phyloP scores from a whole-genome alignment of 495 filamentous ascomycete species.

The Penicillium maclennaniae region DNA sequence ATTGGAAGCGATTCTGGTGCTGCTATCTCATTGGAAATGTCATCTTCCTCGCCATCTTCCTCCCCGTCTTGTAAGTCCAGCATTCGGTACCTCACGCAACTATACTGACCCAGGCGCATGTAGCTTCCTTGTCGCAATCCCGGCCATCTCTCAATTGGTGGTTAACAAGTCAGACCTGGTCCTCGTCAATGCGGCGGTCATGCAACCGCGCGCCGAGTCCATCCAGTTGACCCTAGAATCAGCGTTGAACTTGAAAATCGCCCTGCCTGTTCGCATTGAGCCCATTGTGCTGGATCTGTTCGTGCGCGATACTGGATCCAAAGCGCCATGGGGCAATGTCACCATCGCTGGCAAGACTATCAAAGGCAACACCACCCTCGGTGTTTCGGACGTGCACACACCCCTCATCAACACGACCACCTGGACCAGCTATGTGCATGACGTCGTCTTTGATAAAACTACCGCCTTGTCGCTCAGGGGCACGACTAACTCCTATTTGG shows the following conservation, averaged over 20 bases:
- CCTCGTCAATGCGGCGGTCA: constrained; percentile 32
- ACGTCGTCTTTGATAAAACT: constrained; percentile 30
- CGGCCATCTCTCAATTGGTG: constrained; percentile 41
- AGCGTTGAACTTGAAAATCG: constrained; percentile 34
- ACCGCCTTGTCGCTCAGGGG: constrained; percentile 28
- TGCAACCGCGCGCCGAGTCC: constrained; percentile 31
- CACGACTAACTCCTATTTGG: constrained; percentile 33
- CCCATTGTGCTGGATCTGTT: constrained; percentile 33
- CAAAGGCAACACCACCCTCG: constrained; percentile 35
- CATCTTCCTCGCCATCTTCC: constrained; percentile 33
- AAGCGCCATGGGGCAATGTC: constrained; percentile 26
- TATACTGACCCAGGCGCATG: not conserved
- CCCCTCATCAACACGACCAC: constrained; percentile 23
- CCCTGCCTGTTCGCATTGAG: constrained; percentile 36
- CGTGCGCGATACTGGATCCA: constrained; percentile 22
- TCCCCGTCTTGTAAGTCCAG: constrained; percentile 35
- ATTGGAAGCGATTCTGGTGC: constrained; percentile 45
- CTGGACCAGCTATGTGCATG: constrained; percentile 34
- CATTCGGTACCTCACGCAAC: not conserved
- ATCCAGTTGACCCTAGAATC: constrained; percentile 32
- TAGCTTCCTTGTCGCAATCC: constrained; percentile 43
- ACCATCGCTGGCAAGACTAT: constrained; percentile 26
- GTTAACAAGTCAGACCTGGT: constrained; percentile 38
- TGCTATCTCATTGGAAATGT: constrained; percentile 25
- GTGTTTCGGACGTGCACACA: constrained; percentile 18